phyloP scores from a whole-genome alignment of 2,329 filamentous ascomycete species.

The Scedosporium minutisporum region DNA sequence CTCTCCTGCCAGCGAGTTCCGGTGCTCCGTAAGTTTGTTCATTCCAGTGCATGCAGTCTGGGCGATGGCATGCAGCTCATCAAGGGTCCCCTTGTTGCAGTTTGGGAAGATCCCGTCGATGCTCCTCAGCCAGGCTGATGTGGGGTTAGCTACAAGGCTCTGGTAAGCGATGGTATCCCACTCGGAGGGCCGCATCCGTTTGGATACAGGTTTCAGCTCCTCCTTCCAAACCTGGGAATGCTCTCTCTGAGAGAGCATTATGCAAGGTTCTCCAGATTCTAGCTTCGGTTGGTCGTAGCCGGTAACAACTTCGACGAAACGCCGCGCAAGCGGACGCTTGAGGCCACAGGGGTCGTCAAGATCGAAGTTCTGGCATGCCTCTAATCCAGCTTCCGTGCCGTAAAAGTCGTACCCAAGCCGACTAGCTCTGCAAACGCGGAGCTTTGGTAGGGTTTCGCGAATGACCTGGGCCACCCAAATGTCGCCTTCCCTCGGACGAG shows the following conservation, averaged over 20 bases:
- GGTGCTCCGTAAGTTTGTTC: constrained; percentile 27
- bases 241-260: not conserved
- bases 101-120: constrained; percentile 33
- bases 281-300: constrained; percentile 4
- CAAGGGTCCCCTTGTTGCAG: constrained; percentile 31
- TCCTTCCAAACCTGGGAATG: not conserved
- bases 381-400: not conserved
- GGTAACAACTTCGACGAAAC: constrained; percentile 8
- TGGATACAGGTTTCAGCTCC: not conserved
- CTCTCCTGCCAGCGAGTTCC: not conserved
- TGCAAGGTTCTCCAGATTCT: not conserved
- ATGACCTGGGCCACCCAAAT: constrained; percentile 33
- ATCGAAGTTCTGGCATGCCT: not conserved
- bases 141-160: constrained; percentile 21
- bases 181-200: constrained; percentile 1
- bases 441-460: constrained; percentile 22
- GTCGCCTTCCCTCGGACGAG: constrained; percentile 24
- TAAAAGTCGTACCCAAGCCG: constrained; percentile 30
- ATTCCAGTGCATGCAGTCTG: constrained; percentile 33
- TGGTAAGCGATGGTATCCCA: constrained; percentile 11
- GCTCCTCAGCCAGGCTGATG: constrained; percentile 27
- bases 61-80: constrained; percentile 33
- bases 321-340: not conserved
- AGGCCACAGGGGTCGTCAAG: constrained; percentile 5
- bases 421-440: constrained; percentile 33